A percentile compares a stretch with the other conserved stretches of the same genome.
phyloP scores from a whole-genome alignment of 73 alveolate genomes.

The Stentor coeruleus region DNA sequence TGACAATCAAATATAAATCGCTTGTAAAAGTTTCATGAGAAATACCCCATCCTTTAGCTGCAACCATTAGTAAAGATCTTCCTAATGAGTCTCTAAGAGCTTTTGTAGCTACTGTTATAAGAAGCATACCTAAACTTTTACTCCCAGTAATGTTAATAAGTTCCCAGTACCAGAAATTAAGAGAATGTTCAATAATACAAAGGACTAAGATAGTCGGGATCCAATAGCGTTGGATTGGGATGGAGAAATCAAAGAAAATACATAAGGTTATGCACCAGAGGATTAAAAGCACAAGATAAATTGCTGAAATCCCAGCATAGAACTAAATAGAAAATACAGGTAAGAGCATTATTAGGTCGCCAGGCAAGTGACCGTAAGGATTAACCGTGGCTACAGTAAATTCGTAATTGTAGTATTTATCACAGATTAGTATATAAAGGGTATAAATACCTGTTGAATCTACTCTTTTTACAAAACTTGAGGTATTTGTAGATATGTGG shows the following conservation, averaged over 20 bases:
- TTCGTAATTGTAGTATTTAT: not conserved
- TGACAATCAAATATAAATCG: not conserved
- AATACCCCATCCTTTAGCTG: slow-evolving; percentile 24
- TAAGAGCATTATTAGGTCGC: not conserved
- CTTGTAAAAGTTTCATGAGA: not conserved
- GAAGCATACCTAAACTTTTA: not conserved
- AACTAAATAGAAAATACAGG: not conserved
- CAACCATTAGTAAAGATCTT: not conserved
- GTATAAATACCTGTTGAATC: not conserved
- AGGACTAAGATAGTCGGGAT: not conserved
- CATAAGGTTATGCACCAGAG: not conserved
- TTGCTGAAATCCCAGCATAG: not conserved
- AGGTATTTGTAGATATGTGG: too few relatives aligned
- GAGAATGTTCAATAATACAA: slow-evolving; percentile 7
- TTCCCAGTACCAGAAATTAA: not conserved
- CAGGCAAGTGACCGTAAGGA: not conserved
- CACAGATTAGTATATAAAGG: not conserved
- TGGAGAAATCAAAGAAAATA: not conserved
- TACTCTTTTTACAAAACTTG: not conserved
- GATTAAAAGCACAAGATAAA: too few relatives aligned
- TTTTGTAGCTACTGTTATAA: not conserved
- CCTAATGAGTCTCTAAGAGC: slow-evolving; percentile 6
- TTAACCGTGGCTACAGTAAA: not conserved
- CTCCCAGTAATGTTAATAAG: not conserved
- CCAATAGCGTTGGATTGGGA: not conserved